Conservation (phyloP, 2,329 filamentous ascomycete species). For the Pseudogymnoascus sp. region DNA sequence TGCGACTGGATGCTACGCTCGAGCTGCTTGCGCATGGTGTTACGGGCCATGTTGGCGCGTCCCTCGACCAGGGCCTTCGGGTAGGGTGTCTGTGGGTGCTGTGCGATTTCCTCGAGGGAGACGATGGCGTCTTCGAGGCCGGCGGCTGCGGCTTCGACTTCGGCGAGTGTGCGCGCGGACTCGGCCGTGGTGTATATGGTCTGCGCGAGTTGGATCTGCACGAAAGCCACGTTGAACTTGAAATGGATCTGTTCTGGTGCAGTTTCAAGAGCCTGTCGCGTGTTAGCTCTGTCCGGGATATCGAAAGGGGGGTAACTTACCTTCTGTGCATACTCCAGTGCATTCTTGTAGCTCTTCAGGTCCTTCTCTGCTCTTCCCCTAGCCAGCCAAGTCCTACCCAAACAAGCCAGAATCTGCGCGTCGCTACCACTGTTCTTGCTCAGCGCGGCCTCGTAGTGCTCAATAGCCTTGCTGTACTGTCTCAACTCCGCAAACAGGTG, state of each 20-base stretch:
- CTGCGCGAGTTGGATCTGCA: constrained; percentile 88
- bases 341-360: constrained; percentile 53
- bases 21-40: constrained; percentile 88
- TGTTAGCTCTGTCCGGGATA: constrained; percentile 15
- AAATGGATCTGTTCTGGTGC: constrained; percentile 81
- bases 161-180: constrained; percentile 65
- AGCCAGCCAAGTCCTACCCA: constrained; percentile 62
- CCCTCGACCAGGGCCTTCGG: constrained; percentile 86
- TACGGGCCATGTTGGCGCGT: constrained; percentile 93
- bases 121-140: constrained; percentile 84
- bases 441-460: constrained; percentile 79
- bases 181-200: constrained; percentile 69
- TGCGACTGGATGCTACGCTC: constrained; percentile 78
- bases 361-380: constrained; percentile 58
- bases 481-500: constrained; percentile 86
- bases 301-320: constrained; percentile 32
- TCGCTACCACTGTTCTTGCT: constrained; percentile 55
- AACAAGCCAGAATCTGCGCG: constrained; percentile 59
- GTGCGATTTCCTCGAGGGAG: constrained; percentile 54
- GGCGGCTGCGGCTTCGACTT: constrained; percentile 70
- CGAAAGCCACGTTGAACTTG: constrained; percentile 96
- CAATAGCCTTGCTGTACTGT: constrained; percentile 85
- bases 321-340: constrained; percentile 56
- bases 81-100: constrained; percentile 67
- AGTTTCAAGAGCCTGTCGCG: constrained; percentile 58